Percentiles rank a stretch among this genome's conserved stretches.
Evolutionary conservation across 1,139 yeast species (phyloP).

Genomic region (Suhomyces wounanorum): DNA sequence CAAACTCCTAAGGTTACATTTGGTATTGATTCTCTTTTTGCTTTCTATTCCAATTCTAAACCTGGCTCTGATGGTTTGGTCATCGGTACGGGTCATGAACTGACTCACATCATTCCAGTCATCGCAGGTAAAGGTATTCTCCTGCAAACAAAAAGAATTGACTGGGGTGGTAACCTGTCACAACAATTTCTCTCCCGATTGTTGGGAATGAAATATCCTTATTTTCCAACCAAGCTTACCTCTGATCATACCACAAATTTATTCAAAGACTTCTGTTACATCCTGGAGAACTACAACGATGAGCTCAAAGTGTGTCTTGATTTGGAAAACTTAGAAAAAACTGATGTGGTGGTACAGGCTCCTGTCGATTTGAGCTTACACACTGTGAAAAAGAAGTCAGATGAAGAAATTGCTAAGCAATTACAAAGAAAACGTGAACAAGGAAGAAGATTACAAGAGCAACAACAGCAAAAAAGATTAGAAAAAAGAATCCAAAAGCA

Average conservation of each 20-base stretch:
- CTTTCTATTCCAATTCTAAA: conserved; percentile 55
- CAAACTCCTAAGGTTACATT: conserved; percentile 70
- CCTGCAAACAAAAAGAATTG: conserved; percentile 74
- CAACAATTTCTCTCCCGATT: conserved; percentile 63
- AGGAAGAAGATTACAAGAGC: conserved; percentile 88
- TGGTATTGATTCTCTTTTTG: conserved; percentile 82
- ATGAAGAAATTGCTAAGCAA: conserved; percentile 76
- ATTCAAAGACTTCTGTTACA: conserved; percentile 76
- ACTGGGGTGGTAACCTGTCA: conserved; percentile 88
- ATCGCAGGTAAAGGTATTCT: conserved; percentile 64
- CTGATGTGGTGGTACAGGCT: conserved; percentile 79
- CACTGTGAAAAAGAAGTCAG: conserved; percentile 68
- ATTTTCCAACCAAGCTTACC: conserved; percentile 76
- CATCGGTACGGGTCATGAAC: conserved; percentile 79
- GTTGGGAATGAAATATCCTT: conserved; percentile 83
- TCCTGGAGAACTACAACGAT: conserved; percentile 64
- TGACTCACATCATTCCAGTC: conserved; percentile 83
- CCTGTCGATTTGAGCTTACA: conserved; percentile 59
- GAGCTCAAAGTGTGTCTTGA: conserved; percentile 63
- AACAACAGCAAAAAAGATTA: conserved; percentile 79
- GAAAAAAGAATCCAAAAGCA: conserved; percentile 83
- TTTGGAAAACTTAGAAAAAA: conserved; percentile 60
- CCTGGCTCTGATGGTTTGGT: conserved; percentile 61
- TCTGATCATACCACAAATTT: conserved; percentile 64
- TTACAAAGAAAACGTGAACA: conserved; percentile 83